Percentiles rank a stretch among this genome's conserved stretches.
These are phyloP conservation scores for Marsdenia floribunda DNA, from an alignment of 257 asterid genomes.

Conservation along the genomic window DNA sequence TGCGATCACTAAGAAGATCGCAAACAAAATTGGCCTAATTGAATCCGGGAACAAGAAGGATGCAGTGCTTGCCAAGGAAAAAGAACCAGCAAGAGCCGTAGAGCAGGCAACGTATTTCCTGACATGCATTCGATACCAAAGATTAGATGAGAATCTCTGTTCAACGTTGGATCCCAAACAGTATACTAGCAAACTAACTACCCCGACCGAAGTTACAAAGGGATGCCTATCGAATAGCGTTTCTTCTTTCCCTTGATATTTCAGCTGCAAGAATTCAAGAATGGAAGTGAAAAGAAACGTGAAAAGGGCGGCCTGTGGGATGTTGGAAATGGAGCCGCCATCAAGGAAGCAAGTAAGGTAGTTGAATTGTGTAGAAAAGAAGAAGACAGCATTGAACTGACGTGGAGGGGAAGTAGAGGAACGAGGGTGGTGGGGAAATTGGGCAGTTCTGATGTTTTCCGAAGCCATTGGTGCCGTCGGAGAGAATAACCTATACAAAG, in stretches of 20 bases:
- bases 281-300: not conserved
- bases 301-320: not conserved
- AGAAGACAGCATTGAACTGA: not conserved
- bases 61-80: not conserved
- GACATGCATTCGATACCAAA: not conserved
- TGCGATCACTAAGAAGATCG: not conserved
- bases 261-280: conserved; percentile 3
- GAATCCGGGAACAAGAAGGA: not conserved
- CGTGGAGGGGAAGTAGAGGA: not conserved
- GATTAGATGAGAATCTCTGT: not conserved
- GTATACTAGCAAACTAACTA: not conserved
- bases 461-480: not conserved
- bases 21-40: not conserved
- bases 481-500: not conserved
- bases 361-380: not conserved
- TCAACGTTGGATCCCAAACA: not conserved
- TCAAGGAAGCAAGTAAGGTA: not conserved
- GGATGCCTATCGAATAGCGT: conserved; percentile 3
- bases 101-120: not conserved
- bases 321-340: not conserved
- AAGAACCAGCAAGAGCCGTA: not conserved
- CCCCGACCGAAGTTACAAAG: not conserved
- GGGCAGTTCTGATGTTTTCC: not conserved
- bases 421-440: not conserved
- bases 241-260: conserved; percentile 1